phyloP scores from a whole-genome alignment of 2,329 filamentous ascomycete genomes.

The Chalara sp. region DNA sequence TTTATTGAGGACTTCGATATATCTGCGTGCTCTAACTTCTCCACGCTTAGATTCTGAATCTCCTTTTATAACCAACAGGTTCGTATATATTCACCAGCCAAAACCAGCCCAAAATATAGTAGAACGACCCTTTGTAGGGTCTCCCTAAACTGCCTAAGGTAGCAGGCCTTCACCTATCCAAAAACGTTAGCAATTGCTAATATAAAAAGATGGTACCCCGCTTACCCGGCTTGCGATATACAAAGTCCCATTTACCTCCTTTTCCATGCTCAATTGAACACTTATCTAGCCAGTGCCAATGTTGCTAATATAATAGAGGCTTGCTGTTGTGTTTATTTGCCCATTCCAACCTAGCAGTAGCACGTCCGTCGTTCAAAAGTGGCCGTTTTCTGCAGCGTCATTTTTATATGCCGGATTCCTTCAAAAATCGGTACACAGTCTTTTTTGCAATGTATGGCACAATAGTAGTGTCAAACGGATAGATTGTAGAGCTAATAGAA shows the following conservation, averaged over 20 bases:
- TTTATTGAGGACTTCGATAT: constrained; percentile 2
- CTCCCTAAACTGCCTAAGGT: background rate
- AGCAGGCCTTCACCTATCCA: background rate
- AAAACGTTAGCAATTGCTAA: background rate
- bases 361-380: background rate
- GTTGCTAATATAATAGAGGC: background rate
- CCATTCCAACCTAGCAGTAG: background rate
- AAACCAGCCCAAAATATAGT: constrained; percentile 7
- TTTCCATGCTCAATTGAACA: constrained; percentile 2
- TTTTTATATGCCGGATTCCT: background rate
- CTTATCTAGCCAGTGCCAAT: constrained; percentile 1
- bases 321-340: constrained; percentile 1
- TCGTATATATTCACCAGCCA: background rate
- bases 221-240: constrained; percentile 1
- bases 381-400: background rate
- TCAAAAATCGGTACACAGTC: background rate
- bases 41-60: background rate
- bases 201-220: background rate
- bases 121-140: constrained; percentile 1
- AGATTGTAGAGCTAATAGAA: no score
- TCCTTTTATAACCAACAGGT: constrained; percentile 4
- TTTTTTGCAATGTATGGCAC: background rate
- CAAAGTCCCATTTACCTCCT: background rate
- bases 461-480: background rate
- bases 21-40: constrained; percentile 1